Evolutionary conservation across 108 stramenopile species (phyloP).

Genomic region (Epithemia pelagica): DNA sequence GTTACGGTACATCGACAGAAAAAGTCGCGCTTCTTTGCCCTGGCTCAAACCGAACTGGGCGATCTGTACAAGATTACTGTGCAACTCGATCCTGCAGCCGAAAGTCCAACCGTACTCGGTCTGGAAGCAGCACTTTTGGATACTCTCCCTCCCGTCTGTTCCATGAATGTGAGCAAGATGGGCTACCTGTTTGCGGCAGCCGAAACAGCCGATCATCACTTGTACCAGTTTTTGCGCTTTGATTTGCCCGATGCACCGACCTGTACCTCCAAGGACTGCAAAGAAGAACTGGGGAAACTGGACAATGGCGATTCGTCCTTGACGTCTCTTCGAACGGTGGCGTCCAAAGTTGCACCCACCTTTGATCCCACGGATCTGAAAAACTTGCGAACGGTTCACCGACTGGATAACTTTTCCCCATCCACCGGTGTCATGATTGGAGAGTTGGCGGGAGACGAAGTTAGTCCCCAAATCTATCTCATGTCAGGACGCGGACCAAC

Average conservation of each 20-base stretch:
- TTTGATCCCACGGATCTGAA: constrained; percentile 71
- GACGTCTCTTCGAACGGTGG: constrained; percentile 21
- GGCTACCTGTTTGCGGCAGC: constrained; percentile 89
- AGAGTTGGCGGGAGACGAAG: constrained; percentile 89
- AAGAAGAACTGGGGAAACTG: constrained; percentile 13
- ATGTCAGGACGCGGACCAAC: constrained; percentile 86
- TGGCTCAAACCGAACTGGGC: constrained; percentile 93
- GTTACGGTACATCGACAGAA: constrained; percentile 83
- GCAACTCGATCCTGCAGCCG: constrained; percentile 39
- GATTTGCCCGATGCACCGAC: constrained; percentile 68
- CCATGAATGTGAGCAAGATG: constrained; percentile 85
- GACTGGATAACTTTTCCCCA: constrained; percentile 78
- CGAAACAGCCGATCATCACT: constrained; percentile 94
- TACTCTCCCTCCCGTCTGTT: constrained; percentile 79
- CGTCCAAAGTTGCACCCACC: constrained; percentile 47
- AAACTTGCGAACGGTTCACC: constrained; percentile 75
- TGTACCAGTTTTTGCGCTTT: constrained; percentile 91
- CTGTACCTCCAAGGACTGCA: constrained; percentile 38
- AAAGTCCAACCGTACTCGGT: constrained; percentile 40
- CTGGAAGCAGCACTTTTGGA: constrained; percentile 79
- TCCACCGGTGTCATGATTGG: constrained; percentile 83
- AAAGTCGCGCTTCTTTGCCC: constrained; percentile 88
- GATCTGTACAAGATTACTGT: constrained; percentile 94
- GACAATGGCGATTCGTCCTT: constrained; percentile 18
- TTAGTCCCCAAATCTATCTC: constrained; percentile 87